Base-by-base conservation (phyloP, 441 rosid genomes). In the Euphorbia schlechtendalii region DNA sequence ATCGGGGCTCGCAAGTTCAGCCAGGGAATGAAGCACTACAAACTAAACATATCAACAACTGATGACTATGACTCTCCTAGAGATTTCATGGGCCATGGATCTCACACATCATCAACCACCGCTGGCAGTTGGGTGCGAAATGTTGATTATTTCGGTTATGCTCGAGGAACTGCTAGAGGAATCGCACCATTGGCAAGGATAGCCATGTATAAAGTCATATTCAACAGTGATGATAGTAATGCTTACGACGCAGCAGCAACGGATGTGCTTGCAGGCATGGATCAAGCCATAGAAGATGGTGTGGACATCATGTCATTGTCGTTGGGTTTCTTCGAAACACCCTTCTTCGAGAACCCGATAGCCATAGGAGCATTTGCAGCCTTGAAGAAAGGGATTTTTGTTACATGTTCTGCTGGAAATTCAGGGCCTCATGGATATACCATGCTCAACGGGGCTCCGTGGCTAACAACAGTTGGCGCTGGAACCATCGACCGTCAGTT, bases 81-180 rank as follows among this genome's bases (percentile, higher is more conserved):
- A 61, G 96, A 92, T 53, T 94, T 83, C 6, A 82, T 80, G 55
- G 95, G 93, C n/a, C 98, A 92, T 38, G 96, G 96, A 4, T 87
- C 91, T 5, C 91, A 89, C 75, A 89, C 91, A 0, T 86, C 96
- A 8, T 89, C 96, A 11, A 92, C 88, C 15, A 87, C 89, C 8
- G 88, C 90, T 0, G 93, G 96, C 0, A 80, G 91, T 64, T 48
- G 76, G 63, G 71, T 84, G 3, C 82, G 72, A 57, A 59, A 66
- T 0, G 90, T 83, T n/a, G 82, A 84, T 54, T 85, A 85, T 82
- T 75, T 80, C 14, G 93, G 96, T 27, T 88, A 88, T 58, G 93
- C 93, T 3, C 1, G 67, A 9, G 93, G 93, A 10, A 74, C 82
- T 2, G 93, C 93, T 0, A 81, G 78, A 27, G 97, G 93, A 0